Percentiles rank a stretch among this genome's conserved stretches.
phyloP scores from a whole-genome alignment of 208 protist genomes.

The Crithidia thermophila region DNA sequence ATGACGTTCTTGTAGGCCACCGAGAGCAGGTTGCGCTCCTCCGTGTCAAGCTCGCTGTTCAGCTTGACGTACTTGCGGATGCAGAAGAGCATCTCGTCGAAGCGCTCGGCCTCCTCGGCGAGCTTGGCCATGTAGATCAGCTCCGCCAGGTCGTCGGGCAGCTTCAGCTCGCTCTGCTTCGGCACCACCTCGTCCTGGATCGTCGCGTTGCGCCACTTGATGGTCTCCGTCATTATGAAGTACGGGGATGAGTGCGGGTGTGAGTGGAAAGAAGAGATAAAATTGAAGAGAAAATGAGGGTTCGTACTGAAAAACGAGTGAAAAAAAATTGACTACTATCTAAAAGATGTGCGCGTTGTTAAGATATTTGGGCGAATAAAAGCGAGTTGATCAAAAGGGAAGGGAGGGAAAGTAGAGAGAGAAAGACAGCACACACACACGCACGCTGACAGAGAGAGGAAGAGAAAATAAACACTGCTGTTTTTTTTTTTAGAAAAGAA shows the following conservation, averaged over 20 bases:
- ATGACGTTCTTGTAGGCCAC: slow-evolving; percentile 99
- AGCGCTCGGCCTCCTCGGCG: slow-evolving; percentile 98
- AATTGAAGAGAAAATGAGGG: background rate
- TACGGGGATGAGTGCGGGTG: background rate
- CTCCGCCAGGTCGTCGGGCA: slow-evolving; percentile 84
- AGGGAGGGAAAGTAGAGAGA: no score
- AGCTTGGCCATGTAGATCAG: slow-evolving; percentile 97
- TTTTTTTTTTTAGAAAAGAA: no score
- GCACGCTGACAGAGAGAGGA: no score
- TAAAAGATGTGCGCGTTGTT: no score
- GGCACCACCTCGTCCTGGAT: slow-evolving; percentile 83
- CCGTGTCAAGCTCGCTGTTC: slow-evolving; percentile 97
- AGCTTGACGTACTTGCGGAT: slow-evolving; percentile 98
- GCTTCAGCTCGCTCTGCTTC: slow-evolving; percentile 74
- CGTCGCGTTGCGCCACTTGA: slow-evolving; percentile 83
- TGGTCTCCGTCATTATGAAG: slow-evolving; percentile 67
- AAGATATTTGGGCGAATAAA: no score
- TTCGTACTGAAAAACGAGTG: background rate
- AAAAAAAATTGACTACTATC: no score
- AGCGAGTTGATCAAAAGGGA: no score
- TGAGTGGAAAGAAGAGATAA: background rate
- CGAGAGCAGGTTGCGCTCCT: slow-evolving; percentile 99
- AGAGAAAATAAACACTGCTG: no score
- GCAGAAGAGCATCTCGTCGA: slow-evolving; percentile 98
- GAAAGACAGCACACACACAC: no score